Percentiles rank a stretch among this genome's conserved stretches.
Conservation (phyloP, 164 flowering plant species). For the Aristolochia contorta region DNA sequence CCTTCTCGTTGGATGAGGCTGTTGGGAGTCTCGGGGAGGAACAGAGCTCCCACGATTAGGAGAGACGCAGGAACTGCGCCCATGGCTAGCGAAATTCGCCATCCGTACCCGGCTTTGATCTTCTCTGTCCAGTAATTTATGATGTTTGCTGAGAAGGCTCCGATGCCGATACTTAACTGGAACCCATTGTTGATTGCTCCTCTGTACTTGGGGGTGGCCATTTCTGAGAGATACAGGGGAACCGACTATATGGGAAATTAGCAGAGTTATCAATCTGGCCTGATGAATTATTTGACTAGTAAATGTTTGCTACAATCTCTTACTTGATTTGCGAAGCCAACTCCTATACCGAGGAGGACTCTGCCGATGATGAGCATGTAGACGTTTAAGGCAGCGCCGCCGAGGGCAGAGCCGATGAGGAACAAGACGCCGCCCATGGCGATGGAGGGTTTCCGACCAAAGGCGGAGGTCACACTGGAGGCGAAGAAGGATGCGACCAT, state of each 20-base stretch:
- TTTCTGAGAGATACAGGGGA: slow-evolving; percentile 71
- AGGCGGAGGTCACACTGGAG: slow-evolving; percentile 31
- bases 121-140: slow-evolving; percentile 20
- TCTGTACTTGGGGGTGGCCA: slow-evolving; percentile 37
- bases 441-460: slow-evolving; percentile 51
- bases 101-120: slow-evolving; percentile 22
- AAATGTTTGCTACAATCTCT: no score
- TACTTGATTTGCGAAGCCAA: slow-evolving; percentile 81
- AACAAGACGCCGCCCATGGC: slow-evolving; percentile 44
- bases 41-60: slow-evolving; percentile 18
- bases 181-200: slow-evolving; percentile 62
- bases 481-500: slow-evolving; percentile 43
- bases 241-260: slow-evolving; percentile 37
- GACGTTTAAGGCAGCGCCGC: slow-evolving; percentile 42
- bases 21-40: slow-evolving; percentile 28
- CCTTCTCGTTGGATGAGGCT: slow-evolving; percentile 16
- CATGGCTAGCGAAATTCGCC: slow-evolving; percentile 24
- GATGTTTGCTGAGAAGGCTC: slow-evolving; percentile 21
- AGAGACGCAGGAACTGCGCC: slow-evolving; percentile 21
- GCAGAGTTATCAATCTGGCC: no score
- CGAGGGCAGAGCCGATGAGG: slow-evolving; percentile 46
- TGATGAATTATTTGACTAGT: no score
- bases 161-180: slow-evolving; percentile 42
- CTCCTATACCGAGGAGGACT: slow-evolving; percentile 57
- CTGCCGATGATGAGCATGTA: slow-evolving; percentile 58